Conservation (phyloP, 208 protist genomes). For the Trypanosoma cruzi region DNA sequence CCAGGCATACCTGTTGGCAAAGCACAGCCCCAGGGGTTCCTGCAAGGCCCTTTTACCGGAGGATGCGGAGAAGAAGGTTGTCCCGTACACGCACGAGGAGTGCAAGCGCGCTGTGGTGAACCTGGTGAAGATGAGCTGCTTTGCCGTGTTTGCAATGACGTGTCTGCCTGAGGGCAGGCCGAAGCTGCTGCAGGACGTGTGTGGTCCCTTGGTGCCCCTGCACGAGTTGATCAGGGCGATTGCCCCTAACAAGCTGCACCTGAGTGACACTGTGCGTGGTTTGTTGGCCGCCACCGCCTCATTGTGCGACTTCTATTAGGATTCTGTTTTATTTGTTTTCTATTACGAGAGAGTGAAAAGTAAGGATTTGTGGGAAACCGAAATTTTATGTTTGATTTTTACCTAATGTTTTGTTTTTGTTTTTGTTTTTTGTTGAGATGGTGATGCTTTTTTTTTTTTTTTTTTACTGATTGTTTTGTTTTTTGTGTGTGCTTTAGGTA, state of each 20-base stretch:
- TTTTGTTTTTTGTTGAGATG: no score
- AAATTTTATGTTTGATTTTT: no score
- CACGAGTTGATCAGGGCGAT: conserved; percentile 71
- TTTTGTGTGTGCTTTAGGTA: neutral
- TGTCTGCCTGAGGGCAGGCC: conserved; percentile 80
- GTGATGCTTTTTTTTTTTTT: neutral
- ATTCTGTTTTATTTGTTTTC: no score
- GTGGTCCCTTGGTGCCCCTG: conserved; percentile 69
- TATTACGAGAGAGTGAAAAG: no score
- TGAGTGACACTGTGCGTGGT: conserved; percentile 77
- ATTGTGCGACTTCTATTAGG: conserved; percentile 88
- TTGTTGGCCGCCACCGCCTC: conserved; percentile 75
- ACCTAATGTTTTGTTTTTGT: no score
- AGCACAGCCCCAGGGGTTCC: conserved; percentile 42
- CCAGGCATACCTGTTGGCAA: conserved; percentile 69
- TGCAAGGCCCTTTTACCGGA: neutral
- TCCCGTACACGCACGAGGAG: conserved; percentile 60
- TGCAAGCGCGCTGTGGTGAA: conserved; percentile 71
- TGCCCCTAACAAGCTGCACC: conserved; percentile 64
- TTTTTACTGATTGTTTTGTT: neutral
- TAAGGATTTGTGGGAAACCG: no score
- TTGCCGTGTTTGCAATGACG: conserved; percentile 81
- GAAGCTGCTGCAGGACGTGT: conserved; percentile 67
- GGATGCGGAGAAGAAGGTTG: conserved; percentile 6
- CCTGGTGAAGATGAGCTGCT: conserved; percentile 80